A percentile compares a stretch with the other conserved stretches of the same genome.
These are phyloP conservation scores for Maudiozyma serrabonitensis DNA, from an alignment of 805 yeast species.

Conservation along the genomic window DNA sequence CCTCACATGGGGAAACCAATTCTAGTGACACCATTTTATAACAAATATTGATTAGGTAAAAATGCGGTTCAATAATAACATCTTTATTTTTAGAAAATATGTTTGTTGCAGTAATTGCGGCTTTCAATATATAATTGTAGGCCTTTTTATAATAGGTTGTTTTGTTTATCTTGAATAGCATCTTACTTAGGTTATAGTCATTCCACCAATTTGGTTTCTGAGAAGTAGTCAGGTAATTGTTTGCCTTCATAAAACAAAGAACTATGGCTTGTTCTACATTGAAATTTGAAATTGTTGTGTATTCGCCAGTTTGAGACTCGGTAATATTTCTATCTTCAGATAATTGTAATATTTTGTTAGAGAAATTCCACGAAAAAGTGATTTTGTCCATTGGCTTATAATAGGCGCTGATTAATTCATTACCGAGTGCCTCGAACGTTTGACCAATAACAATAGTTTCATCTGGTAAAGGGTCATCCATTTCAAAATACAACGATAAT, in stretches of 20 bases:
- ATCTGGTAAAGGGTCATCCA: constrained; percentile 5
- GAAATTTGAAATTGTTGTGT: constrained; percentile 18
- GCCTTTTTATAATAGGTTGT: constrained; percentile 9
- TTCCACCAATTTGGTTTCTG: constrained; percentile 47
- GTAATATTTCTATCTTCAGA: constrained; percentile 13
- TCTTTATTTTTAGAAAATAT: constrained; percentile 35
- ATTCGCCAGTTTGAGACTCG: constrained; percentile 5
- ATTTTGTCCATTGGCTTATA: constrained; percentile 56
- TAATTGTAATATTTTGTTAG: constrained; percentile 10
- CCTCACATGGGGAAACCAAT: constrained; percentile 30
- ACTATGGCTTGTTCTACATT: constrained; percentile 26
- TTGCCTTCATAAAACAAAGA: constrained; percentile 16
- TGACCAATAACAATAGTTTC: constrained; percentile 11
- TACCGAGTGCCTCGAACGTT: constrained; percentile 16
- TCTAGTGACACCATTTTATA: constrained; percentile 44
- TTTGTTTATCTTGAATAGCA: constrained; percentile 40
- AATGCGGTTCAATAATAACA: constrained; percentile 69
- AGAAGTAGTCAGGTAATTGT: constrained; percentile 8
- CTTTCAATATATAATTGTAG: constrained; percentile 29
- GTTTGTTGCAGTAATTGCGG: constrained; percentile 36
- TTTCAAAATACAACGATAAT: constrained; percentile 4
- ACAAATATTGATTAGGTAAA: constrained; percentile 45
- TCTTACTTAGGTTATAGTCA: constrained; percentile 48
- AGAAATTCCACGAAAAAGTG: constrained; percentile 35
- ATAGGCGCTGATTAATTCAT: constrained; percentile 39